phyloP scores from a whole-genome alignment of 345 rosid species.

The Citrus hindsii region DNA sequence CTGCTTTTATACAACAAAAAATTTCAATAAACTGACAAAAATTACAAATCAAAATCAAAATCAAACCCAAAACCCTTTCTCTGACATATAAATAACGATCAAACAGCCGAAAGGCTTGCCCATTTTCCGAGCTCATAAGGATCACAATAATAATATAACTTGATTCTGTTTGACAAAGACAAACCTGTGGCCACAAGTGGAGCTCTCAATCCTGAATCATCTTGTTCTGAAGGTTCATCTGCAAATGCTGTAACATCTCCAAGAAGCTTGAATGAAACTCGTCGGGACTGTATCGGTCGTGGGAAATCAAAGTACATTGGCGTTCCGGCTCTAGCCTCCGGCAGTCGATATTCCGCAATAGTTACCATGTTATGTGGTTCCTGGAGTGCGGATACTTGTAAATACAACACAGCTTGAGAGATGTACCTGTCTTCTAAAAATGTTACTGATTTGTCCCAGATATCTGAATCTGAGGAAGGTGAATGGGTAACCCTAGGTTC shows the following conservation, averaged over 20 bases:
- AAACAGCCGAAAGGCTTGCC: constrained; percentile 72
- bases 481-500: constrained; percentile 14
- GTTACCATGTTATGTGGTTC: constrained; percentile 71
- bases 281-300: constrained; percentile 50
- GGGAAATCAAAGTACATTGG: constrained; percentile 87
- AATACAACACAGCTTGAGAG: constrained; percentile 69
- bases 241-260: constrained; percentile 76
- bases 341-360: constrained; percentile 75
- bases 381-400: constrained; percentile 87
- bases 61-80: constrained; percentile 6
- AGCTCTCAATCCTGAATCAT: constrained; percentile 33
- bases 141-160: constrained; percentile 46
- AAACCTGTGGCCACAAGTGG: constrained; percentile 60
- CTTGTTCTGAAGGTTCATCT: constrained; percentile 75
- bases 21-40: neutral
- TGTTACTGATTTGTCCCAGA: constrained; percentile 54
- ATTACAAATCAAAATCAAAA: constrained; percentile 4
- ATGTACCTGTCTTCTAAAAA: constrained; percentile 73
- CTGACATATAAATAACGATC: constrained; percentile 11
- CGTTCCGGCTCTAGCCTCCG: constrained; percentile 72
- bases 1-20: too few species aligned
- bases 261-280: constrained; percentile 58
- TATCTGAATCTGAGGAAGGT: constrained; percentile 58
- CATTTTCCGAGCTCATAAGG: constrained; percentile 67
- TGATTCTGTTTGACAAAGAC: constrained; percentile 36